phyloP scores from a whole-genome alignment of 2,329 filamentous ascomycete genomes.

The Cordyceps javanica region DNA sequence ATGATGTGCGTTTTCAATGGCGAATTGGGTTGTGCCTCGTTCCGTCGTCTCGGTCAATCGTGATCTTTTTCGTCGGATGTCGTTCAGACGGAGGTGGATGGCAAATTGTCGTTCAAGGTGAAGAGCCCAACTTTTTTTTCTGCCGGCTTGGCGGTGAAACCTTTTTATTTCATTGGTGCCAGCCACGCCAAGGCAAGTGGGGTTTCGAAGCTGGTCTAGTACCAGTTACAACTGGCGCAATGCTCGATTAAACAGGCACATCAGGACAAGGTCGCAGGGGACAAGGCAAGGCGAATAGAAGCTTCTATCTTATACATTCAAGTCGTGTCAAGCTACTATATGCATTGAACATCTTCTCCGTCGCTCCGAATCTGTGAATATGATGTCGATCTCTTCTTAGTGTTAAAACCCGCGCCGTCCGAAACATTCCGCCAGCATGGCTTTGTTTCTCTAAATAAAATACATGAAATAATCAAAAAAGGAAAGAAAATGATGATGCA shows the following conservation, averaged over 20 bases:
- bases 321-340: background rate
- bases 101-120: background rate
- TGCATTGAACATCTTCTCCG: background rate
- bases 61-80: background rate
- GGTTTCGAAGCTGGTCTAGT: no score
- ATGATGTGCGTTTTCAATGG: slow-evolving; percentile 41
- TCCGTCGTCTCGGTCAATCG: background rate
- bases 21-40: background rate
- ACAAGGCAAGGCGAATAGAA: background rate
- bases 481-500: background rate
- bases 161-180: background rate
- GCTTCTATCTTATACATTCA: background rate
- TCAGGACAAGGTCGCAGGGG: no score
- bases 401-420: background rate
- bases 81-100: background rate
- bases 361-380: background rate
- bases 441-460: slow-evolving; percentile 9
- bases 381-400: background rate
- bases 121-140: slow-evolving; percentile 23
- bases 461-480: slow-evolving; percentile 9
- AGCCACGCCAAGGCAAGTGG: background rate
- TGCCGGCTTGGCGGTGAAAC: slow-evolving; percentile 11
- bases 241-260: no score
- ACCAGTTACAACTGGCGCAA: no score
- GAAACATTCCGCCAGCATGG: background rate